Evolutionary conservation across 768 basidiomycete species (phyloP).

Genomic region (Hypholoma sublateritium): DNA sequence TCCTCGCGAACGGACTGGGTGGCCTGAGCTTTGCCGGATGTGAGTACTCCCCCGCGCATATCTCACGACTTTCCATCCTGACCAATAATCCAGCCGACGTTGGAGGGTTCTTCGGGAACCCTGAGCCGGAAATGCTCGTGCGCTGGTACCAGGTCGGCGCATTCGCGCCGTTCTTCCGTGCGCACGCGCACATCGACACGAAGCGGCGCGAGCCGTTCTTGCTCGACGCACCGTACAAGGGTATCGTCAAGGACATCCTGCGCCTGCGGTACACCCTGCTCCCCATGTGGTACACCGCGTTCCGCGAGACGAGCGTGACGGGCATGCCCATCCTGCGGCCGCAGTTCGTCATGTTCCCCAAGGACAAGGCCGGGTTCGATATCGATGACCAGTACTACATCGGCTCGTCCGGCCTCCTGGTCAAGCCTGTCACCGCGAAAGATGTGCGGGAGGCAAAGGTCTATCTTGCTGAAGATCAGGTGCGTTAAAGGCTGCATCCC

Average conservation of each 20-base stretch:
- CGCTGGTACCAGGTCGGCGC: conserved; percentile 97
- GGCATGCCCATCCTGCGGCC: conserved; percentile 91
- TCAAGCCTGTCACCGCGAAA: conserved; percentile 84
- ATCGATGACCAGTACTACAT: conserved; percentile 96
- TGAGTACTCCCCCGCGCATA: conserved; percentile 39
- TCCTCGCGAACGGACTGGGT: conserved; percentile 81
- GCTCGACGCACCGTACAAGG: conserved; percentile 85
- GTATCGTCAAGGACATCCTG: conserved; percentile 75
- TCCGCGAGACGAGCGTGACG: conserved; percentile 80
- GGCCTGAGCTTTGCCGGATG: conserved; percentile 93
- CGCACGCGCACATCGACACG: conserved; percentile 97
- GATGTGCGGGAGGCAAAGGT: conserved; percentile 69
- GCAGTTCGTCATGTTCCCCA: conserved; percentile 94
- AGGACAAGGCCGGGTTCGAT: conserved; percentile 80
- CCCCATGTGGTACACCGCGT: conserved; percentile 97
- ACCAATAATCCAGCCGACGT: conserved; percentile 72
- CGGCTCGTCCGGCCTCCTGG: conserved; percentile 83
- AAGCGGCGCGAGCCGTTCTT: conserved; percentile 97
- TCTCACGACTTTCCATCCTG: neutral
- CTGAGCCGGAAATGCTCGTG: conserved; percentile 90
- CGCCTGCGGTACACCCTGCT: conserved; percentile 84
- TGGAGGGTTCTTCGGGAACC: conserved; percentile 98
- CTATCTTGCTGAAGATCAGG: conserved; percentile 88
- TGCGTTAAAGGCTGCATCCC: conserved; percentile 18
- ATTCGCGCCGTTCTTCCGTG: conserved; percentile 97